Conservation (phyloP, 768 basidiomycete genomes). For the Leccinum aurantiacum region DNA sequence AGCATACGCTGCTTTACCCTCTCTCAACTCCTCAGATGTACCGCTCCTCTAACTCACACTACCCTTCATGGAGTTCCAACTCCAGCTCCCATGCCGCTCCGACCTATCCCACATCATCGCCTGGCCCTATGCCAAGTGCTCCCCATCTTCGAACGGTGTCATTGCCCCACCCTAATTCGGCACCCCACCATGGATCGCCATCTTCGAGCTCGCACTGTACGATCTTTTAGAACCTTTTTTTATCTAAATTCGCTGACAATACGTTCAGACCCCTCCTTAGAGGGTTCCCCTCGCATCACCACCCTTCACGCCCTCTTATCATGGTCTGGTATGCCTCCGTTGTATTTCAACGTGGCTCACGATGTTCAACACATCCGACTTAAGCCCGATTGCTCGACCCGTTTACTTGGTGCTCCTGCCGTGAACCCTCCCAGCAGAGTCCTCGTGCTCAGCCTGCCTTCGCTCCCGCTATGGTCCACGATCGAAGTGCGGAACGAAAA, state of each 20-base stretch:
- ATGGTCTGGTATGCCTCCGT: slow-evolving; percentile 13
- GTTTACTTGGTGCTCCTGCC: slow-evolving; percentile 22
- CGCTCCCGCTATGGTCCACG: slow-evolving; percentile 28
- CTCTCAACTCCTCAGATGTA: slow-evolving; percentile 20
- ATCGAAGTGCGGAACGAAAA: slow-evolving; percentile 31
- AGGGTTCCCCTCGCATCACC: slow-evolving; percentile 17
- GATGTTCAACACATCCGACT: slow-evolving; percentile 28
- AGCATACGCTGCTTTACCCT: slow-evolving; percentile 9
- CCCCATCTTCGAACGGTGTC: slow-evolving; percentile 31
- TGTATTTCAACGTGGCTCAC: slow-evolving; percentile 28
- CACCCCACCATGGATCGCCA: slow-evolving; percentile 16
- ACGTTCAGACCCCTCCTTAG: slow-evolving; percentile 15
- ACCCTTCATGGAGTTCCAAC: slow-evolving; percentile 24
- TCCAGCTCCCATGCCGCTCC: slow-evolving; percentile 6
- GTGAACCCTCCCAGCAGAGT: slow-evolving; percentile 19
- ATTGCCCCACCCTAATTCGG: slow-evolving; percentile 33
- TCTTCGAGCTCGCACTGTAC: slow-evolving; percentile 21
- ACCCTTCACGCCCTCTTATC: slow-evolving; percentile 29
- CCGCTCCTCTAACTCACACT: slow-evolving; percentile 18
- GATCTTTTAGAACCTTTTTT: neutral
- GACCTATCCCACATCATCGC: slow-evolving; percentile 16
- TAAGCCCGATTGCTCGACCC: slow-evolving; percentile 14
- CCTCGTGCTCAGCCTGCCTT: slow-evolving; percentile 22
- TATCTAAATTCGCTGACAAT: slow-evolving; percentile 1
- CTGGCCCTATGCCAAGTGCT: slow-evolving; percentile 24